Percentiles rank a stretch among this genome's conserved stretches.
Conservation (phyloP, 164 flowering plant genomes). For the Magnolia kwangsiensis region DNA sequence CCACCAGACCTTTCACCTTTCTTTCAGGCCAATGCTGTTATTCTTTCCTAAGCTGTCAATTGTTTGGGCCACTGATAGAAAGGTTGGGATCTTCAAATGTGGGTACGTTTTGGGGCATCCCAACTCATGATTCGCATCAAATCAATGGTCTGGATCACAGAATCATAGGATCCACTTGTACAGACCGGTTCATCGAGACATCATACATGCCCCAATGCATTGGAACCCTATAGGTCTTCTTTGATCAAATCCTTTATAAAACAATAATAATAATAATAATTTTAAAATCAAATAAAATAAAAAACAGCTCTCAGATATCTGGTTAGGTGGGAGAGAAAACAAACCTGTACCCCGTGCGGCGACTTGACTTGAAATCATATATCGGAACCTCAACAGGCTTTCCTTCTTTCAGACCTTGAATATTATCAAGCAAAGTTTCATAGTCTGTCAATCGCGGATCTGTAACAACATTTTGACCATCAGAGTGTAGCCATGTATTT, state of each 20-base stretch:
- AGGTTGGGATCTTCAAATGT: neutral
- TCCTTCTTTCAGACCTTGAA: constrained; percentile 75
- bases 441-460: constrained; percentile 98
- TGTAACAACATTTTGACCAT: constrained; percentile 30
- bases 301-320: neutral
- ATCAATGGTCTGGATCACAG: neutral
- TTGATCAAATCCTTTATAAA: too few relatives aligned
- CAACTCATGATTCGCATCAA: neutral
- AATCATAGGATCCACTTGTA: neutral
- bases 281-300: neutral
- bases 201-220: neutral
- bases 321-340: neutral
- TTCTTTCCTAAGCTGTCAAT: neutral
- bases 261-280: too few relatives aligned
- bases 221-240: neutral
- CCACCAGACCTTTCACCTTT: too few relatives aligned
- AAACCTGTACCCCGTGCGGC: constrained; percentile 88
- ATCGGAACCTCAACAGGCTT: constrained; percentile 77
- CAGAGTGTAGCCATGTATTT: neutral
- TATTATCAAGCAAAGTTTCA: constrained; percentile 83
- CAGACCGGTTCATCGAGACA: neutral
- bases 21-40: neutral
- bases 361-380: constrained; percentile 95
- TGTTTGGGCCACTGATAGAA: neutral
- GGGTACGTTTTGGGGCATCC: neutral